Evolutionary conservation across 1,139 yeast species (phyloP).

Genomic region (Kluyveromyces sp.): DNA sequence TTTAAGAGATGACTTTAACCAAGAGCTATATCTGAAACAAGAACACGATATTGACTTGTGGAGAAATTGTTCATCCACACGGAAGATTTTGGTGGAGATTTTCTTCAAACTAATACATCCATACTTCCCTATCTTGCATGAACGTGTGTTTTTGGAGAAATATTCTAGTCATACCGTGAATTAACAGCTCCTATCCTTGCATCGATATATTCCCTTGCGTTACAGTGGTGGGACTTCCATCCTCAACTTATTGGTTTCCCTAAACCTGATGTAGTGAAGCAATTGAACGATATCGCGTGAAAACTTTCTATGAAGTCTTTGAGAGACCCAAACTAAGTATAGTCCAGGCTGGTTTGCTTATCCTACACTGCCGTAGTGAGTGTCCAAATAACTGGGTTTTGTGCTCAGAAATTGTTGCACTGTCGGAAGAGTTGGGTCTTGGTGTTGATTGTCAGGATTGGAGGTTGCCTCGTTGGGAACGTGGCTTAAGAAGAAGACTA

Average conservation of each 20-base stretch:
- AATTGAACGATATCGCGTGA: conserved; percentile 51
- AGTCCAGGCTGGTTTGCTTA: conserved; percentile 67
- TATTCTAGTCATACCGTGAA: conserved; percentile 66
- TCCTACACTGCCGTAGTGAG: conserved; percentile 58
- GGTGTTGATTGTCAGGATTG: conserved; percentile 81
- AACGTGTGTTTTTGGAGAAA: conserved; percentile 67
- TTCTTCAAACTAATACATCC: conserved; percentile 75
- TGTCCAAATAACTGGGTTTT: conserved; percentile 62
- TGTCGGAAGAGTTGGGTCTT: conserved; percentile 79
- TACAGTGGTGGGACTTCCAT: conserved; percentile 82
- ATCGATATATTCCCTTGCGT: conserved; percentile 65
- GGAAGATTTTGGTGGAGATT: conserved; percentile 61
- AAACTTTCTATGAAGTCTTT: conserved; percentile 48
- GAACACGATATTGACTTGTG: conserved; percentile 61
- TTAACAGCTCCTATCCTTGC: conserved; percentile 72
- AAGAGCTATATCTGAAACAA: conserved; percentile 52
- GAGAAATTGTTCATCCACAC: conserved; percentile 68
- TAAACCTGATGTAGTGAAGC: conserved; percentile 55
- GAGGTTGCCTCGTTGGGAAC: conserved; percentile 90
- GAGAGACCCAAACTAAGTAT: conserved; percentile 73
- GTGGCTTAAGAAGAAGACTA: conserved; percentile 70
- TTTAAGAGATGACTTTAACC: conserved; percentile 64
- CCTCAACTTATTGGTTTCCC: conserved; percentile 54
- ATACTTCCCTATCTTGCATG: conserved; percentile 68
- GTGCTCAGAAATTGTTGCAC: conserved; percentile 76